Conservation (phyloP, 106 monocot genomes). For the Allium fistulosum region DNA sequence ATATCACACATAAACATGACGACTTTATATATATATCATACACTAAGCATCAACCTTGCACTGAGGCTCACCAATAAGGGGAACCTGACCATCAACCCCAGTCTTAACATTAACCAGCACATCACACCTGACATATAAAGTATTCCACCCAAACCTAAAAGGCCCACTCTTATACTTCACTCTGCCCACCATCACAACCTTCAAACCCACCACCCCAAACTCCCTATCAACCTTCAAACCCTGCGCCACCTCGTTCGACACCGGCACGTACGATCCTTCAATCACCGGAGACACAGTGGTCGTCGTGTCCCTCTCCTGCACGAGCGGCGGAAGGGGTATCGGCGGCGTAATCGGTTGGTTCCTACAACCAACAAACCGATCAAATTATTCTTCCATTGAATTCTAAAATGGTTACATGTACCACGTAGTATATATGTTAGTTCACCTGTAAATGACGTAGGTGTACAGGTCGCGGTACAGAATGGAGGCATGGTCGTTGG, state of each 20-base stretch:
- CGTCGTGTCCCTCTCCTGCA: constrained; percentile 30
- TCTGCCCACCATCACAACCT: constrained; percentile 54
- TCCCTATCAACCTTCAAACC: constrained; percentile 37
- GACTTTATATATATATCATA: too few species aligned
- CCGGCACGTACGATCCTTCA: constrained; percentile 29
- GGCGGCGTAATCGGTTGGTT: constrained; percentile 57
- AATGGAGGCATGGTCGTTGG: constrained; percentile 35
- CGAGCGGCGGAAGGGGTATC: constrained; percentile 36
- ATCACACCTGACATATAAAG: constrained; percentile 54
- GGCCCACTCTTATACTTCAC: constrained; percentile 53
- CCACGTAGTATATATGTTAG: too few species aligned
- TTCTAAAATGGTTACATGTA: too few species aligned
- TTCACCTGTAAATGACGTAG: constrained; percentile 34
- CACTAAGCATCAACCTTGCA: constrained; percentile 27
- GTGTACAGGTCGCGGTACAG: constrained; percentile 44
- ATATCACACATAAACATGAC: too few species aligned
- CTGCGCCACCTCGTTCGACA: constrained; percentile 25
- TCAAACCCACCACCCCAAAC: constrained; percentile 40
- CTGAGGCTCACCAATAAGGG: constrained; percentile 42
- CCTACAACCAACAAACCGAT: neutral
- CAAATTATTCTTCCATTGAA: too few species aligned
- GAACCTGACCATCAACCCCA: constrained; percentile 31
- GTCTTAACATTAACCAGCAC: constrained; percentile 31
- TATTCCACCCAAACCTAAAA: constrained; percentile 44
- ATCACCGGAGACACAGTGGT: constrained; percentile 39